These are phyloP conservation scores for Lentinula sp. DNA, from an alignment of 768 basidiomycete species.

Conservation along the genomic window DNA sequence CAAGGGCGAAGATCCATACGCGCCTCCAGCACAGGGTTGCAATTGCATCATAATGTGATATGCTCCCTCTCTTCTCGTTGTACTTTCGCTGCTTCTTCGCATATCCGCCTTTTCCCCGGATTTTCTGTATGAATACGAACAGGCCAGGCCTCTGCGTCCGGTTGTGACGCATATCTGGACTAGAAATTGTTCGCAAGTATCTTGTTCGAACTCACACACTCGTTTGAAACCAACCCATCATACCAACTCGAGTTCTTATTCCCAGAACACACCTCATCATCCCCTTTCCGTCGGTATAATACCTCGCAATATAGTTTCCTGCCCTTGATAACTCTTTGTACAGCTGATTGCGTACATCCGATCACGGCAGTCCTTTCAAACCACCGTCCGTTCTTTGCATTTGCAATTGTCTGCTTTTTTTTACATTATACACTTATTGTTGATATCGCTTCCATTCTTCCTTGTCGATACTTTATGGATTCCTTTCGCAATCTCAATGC, in stretches of 20 bases:
- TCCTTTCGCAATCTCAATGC: not conserved
- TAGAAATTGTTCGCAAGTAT: conserved; percentile 2
- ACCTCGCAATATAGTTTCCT: not conserved
- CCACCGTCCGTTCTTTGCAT: not conserved
- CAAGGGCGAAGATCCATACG: conserved; percentile 91
- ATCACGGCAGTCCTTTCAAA: not conserved
- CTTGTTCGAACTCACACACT: conserved; percentile 5
- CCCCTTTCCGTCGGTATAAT: not conserved
- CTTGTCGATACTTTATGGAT: not conserved
- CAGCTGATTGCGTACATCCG: not conserved
- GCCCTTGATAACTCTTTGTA: not conserved
- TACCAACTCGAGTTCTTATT: not conserved
- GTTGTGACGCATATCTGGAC: not conserved
- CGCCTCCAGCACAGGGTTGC: conserved; percentile 72
- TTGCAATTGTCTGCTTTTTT: not conserved
- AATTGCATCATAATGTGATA: conserved; percentile 66
- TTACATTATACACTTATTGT: conserved; percentile 7
- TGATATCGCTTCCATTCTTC: conserved; percentile 7
- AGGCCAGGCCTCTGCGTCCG: not conserved
- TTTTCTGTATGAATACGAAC: not conserved
- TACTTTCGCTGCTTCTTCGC: not conserved
- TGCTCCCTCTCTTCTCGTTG: not conserved
- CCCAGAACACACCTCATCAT: not conserved
- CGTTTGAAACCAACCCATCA: not conserved
- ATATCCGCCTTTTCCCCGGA: not conserved